A percentile compares a stretch with the other conserved stretches of the same genome.
These are phyloP conservation scores for Vigna unguiculata DNA, from an alignment of 306 rosid genomes.

Conservation along the genomic window DNA sequence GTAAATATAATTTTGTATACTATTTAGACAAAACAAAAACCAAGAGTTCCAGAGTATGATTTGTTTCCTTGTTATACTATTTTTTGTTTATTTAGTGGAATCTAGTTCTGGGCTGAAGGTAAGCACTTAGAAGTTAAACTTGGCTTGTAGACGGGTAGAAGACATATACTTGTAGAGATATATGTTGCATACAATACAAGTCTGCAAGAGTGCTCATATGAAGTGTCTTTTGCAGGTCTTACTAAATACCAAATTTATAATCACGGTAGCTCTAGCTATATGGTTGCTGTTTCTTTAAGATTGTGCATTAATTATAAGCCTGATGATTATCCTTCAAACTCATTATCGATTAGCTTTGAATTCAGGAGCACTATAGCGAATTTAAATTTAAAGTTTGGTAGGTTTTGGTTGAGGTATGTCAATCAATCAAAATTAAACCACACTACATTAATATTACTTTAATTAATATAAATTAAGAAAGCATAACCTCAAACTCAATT, in stretches of 20 bases:
- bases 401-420: not conserved
- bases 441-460: no score
- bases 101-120: slow-evolving; percentile 7
- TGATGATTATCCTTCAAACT: no score
- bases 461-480: no score
- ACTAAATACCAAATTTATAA: not conserved
- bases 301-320: no score
- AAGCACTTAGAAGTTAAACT: not conserved
- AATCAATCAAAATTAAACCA: not conserved
- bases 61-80: slow-evolving; percentile 13
- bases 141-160: not conserved
- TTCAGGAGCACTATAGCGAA: not conserved
- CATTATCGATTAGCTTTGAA: not conserved
- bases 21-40: slow-evolving; percentile 34
- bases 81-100: slow-evolving; percentile 39
- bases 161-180: not conserved
- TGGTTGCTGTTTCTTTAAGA: no score
- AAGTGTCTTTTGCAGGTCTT: not conserved
- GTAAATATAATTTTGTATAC: slow-evolving; percentile 18
- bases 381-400: not conserved
- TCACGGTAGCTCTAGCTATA: not conserved
- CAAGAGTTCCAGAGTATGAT: slow-evolving; percentile 40
- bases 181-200: not conserved
- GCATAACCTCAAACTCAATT: no score
- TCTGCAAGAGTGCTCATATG: not conserved